Evolutionary conservation across 2,329 filamentous ascomycete species (phyloP), one percentile per base, ranked within the genome.

Genomic region (Venturia pyrina): DNA sequence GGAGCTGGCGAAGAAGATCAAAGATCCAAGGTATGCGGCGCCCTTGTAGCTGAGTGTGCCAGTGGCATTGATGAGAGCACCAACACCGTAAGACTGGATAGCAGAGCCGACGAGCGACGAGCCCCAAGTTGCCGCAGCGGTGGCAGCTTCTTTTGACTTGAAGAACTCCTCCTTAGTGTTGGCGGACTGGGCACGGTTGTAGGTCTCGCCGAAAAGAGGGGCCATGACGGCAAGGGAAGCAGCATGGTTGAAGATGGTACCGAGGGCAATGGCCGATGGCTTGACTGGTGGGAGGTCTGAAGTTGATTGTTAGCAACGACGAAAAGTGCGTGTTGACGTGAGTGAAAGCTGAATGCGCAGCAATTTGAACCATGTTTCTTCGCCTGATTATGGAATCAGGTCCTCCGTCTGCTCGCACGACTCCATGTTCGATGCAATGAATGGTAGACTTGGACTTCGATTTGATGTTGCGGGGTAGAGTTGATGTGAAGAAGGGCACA

Each of bases 81-180:
- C 92, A 69, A 96, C 89, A 75, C 91, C 92, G 75, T 96, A 96
- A 69, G 89, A 86, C 83, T 96, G 92, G 68, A 97, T 80, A 67
- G 89, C 91, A 66, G 91, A 95, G 76, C 95, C 95, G 75, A 92
- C 82, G 69, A 98, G 85, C 50, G 92, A 95, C 70, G 90, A 93
- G 76, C 93, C 91, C 89, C 90, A 96, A 70, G 92, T 90, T 68
- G 92, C 85, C 69, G 90, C 93, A 70, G 93, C 92, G 68, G 89
- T 89, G 68, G 89, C 87, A 70, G 93, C 90, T 83, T 98, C 93
- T 85, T 92, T 93, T 72, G 91, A 96, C 79, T 89, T 89, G 79
- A 96, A 81, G 81, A 97, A 98, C 82, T 98, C 93, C 81, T 98
- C 93, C 83, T 95, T 96, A 75, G 89, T 90, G 86, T 96, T 93